Conservation (phyloP, 1,284 basidiomycete species). For the Sanghuangporus baumii region DNA sequence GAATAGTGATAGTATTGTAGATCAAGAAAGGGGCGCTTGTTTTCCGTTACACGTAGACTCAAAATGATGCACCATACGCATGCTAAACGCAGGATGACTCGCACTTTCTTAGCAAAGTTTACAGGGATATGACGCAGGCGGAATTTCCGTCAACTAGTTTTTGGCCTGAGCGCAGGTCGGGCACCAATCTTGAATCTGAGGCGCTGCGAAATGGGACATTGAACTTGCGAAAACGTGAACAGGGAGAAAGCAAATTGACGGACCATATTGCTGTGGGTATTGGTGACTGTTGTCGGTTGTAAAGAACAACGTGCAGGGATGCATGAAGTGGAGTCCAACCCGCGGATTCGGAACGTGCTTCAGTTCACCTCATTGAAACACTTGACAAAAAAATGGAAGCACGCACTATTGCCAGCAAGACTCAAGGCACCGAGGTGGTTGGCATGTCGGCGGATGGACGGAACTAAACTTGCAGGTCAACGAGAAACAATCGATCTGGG, state of each 20-base stretch:
- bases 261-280: slow-evolving; percentile 63
- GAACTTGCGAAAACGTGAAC: not conserved
- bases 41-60: not conserved
- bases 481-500: slow-evolving; percentile 58
- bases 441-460: slow-evolving; percentile 46
- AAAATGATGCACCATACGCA: not conserved
- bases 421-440: slow-evolving; percentile 44
- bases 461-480: slow-evolving; percentile 61
- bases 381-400: not conserved
- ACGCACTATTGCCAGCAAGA: slow-evolving; percentile 72
- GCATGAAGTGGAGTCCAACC: not conserved
- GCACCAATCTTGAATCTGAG: slow-evolving; percentile 44
- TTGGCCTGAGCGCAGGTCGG: slow-evolving; percentile 24
- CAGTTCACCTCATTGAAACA: not conserved
- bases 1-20: not conserved
- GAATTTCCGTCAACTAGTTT: not conserved
- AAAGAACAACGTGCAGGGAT: not conserved
- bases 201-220: slow-evolving; percentile 26
- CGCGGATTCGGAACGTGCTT: not conserved
- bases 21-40: not conserved
- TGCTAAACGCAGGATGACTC: not conserved
- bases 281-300: slow-evolving; percentile 40
- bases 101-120: not conserved
- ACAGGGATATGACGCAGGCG: not conserved
- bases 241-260: slow-evolving; percentile 16